Conservation (phyloP, 345 rosid species). For the Gossypium ekmanianum region DNA sequence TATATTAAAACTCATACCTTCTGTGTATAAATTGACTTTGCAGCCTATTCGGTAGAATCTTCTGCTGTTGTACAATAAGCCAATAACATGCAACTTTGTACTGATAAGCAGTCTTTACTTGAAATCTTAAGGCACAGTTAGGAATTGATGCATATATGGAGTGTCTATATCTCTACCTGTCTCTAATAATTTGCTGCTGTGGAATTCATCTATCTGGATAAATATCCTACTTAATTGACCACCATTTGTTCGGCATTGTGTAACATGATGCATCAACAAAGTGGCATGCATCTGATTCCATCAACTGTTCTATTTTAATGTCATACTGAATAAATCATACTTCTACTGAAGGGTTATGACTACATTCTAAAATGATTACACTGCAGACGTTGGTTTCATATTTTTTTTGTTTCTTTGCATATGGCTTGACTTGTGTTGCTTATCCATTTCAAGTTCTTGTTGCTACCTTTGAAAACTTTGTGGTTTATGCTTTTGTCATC, state of each 20-base stretch:
- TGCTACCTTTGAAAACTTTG: not conserved
- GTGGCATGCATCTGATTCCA: slow-evolving; percentile 1
- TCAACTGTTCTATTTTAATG: not conserved
- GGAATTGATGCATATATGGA: not conserved
- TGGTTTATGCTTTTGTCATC: slow-evolving; percentile 1
- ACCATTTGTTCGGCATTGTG: not conserved
- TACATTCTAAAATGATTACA: not conserved
- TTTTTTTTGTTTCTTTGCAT: not conserved
- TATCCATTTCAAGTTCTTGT: not conserved
- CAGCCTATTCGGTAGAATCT: not conserved
- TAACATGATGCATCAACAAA: not conserved
- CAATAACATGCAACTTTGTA: slow-evolving; percentile 2
- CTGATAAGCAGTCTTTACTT: not conserved
- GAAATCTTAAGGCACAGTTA: not conserved
- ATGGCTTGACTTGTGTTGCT: not conserved
- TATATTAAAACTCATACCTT: not conserved
- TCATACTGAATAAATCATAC: not conserved
- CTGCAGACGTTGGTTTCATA: not conserved
- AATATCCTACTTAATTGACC: not conserved
- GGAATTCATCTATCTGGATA: not conserved
- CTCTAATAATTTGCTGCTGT: not conserved
- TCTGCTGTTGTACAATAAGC: not conserved
- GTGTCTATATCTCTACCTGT: not conserved
- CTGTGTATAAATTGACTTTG: not conserved
- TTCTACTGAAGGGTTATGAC: not conserved